phyloP scores from a whole-genome alignment of 331 rosid species.

The Malus hybrid region DNA sequence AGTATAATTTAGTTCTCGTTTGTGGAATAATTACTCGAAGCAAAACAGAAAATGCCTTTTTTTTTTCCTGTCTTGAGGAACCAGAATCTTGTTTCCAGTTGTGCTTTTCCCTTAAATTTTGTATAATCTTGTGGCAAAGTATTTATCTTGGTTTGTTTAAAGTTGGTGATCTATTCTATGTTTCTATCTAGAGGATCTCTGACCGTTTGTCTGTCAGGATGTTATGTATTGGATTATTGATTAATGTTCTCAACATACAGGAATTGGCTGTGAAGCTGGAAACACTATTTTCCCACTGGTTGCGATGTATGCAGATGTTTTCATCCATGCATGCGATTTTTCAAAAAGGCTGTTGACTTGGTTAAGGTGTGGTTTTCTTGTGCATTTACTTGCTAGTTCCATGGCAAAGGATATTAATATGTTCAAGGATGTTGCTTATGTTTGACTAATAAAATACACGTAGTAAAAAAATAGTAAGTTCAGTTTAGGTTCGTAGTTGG shows the following conservation, averaged over 20 bases:
- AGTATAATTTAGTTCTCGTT: too few relatives aligned
- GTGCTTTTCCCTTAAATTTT: too few relatives aligned
- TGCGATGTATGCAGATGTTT: constrained; percentile 55
- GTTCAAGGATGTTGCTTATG: neutral
- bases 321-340: constrained; percentile 87
- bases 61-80: neutral
- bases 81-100: neutral
- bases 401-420: neutral
- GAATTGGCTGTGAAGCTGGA: constrained; percentile 87
- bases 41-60: too few relatives aligned
- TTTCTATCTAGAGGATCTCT: neutral
- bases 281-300: constrained; percentile 85
- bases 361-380: constrained; percentile 53
- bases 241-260: constrained; percentile 33
- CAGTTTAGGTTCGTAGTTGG: neutral
- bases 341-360: constrained; percentile 81
- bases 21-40: neutral
- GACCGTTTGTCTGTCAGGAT: constrained; percentile 8
- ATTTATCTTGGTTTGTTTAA: neutral
- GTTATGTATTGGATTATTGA: neutral
- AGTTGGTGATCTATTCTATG: neutral
- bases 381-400: neutral
- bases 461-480: neutral
- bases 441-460: neutral
- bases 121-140: neutral